Base-by-base conservation (phyloP, 2,329 filamentous ascomycete species). In the Ceratocystis lukuohia region DNA sequence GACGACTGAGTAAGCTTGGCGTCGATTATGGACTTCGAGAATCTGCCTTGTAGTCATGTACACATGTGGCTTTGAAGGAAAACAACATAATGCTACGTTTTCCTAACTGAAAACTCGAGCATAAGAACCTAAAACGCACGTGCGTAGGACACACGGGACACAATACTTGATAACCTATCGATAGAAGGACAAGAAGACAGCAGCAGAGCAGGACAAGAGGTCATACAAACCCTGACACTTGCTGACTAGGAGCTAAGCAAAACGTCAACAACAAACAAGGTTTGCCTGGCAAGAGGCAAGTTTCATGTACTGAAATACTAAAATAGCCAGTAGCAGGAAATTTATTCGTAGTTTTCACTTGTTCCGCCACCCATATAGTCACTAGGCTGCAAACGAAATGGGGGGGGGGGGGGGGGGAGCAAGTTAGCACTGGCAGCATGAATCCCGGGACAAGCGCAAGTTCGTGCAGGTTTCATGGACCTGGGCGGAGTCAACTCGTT, bases 221-320 rank as follows among this genome's bases (percentile, higher is more conserved):
- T 30, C 15, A 15, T 37, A 59, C 15, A 30, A 37, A 8, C 25
- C 37, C 37, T 5, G 37, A 41, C 4, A 59, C n/a, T 53, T 10
- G 2, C 48, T 25, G 48, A 25, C 6, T 12, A 25, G 56, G 12
- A 41, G 12, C 56, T 25, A 59, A 37, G 56, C 56, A 30, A 59
- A 17, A 59, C 28, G 56, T 59, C 56, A 59, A 59, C 17, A 30
- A n/a, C n/a, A 30, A 59, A 59, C 56, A 59, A 17, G 56, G 56
- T 59, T 20, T 33, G n/a, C 56, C 56, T 4, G 17, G 56, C 28
- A 1, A 59, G n/a, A 59, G 17, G 6, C 56, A 33, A 22, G 56
- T 59, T 59, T 59, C 56, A 59, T 8, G 56, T 37, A 59, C 56
- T 12, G 33, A 59, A 20, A 59, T 59, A 37, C 37, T 41, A 17